phyloP scores from a whole-genome alignment of 2,329 filamentous ascomycete species.

The Dactylonectria estremocensis region DNA sequence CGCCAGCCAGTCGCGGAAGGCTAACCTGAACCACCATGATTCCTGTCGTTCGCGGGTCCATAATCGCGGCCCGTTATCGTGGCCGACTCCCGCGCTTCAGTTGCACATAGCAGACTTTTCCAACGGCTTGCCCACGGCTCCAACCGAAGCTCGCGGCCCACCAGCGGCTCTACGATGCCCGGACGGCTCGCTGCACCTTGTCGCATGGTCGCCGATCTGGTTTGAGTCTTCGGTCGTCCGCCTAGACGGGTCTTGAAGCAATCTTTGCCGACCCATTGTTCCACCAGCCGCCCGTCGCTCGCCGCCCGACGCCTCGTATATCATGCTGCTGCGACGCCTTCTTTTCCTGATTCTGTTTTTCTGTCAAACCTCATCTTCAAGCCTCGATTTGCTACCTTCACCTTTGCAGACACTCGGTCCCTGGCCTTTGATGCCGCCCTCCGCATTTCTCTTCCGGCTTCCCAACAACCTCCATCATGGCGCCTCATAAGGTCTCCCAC shows the following conservation, averaged over 20 bases:
- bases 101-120: neutral
- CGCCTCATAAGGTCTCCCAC: conserved; percentile 27
- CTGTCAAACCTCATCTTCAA: neutral
- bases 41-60: too few species aligned
- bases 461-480: conserved; percentile 31
- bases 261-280: conserved; percentile 13
- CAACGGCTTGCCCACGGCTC: conserved; percentile 16
- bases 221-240: conserved; percentile 22
- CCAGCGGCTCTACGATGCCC: conserved; percentile 22
- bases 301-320: conserved; percentile 34
- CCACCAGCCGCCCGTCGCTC: conserved; percentile 21
- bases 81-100: conserved; percentile 34
- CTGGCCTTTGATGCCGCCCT: neutral
- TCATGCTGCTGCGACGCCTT: conserved; percentile 25
- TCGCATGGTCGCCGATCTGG: conserved; percentile 4
- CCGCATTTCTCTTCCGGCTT: neutral
- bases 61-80: neutral
- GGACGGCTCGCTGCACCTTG: conserved; percentile 3
- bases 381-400: neutral
- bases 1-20: conserved; percentile 27
- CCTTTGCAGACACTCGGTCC: neutral
- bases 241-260: conserved; percentile 22
- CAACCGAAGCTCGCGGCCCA: conserved; percentile 8
- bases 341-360: neutral
- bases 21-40: too few species aligned